Evolutionary conservation across 1,139 yeast genomes (phyloP), one percentile per base, ranked within the genome.

Genomic region (Taphrina betulina): DNA sequence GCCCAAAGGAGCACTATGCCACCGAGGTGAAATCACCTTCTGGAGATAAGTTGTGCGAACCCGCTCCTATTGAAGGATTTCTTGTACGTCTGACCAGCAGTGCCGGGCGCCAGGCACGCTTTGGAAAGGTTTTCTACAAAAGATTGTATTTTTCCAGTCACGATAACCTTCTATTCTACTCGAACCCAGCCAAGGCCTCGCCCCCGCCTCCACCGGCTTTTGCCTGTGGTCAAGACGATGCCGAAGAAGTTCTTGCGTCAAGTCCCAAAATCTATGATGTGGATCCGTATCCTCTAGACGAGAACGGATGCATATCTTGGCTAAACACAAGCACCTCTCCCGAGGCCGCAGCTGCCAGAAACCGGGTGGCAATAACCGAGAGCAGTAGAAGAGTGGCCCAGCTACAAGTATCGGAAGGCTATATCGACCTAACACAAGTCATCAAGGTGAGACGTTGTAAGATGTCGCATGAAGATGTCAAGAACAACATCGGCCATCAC

Each of bases 21-120:
- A 69, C 73, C 38, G 53, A 54, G 0, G 62, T 62, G 53, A 22
- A 8, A 12, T 14, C n/a, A 10, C 40, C 24, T 8, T 23, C 31
- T 17, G 54, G 34, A 5, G 37, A 23, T n/a, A 28, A 4, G 43
- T 45, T 66, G 57, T 60, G 64, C 1, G 92, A 85, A 63, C 95
- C 95, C 0, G 60, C 69, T 0, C 82, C 94, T 0, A 68, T 86
- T 5, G 95, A 87, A 69, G 96, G 96, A 0, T 87, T 85, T 66
- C 68, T 88, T 12, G 73, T 79, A 1, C 75, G 85, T 51, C 67
- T 85, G 38, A 75, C 85, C 0, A 75, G 79, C 45, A 74, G 78
- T 62, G 64, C 69, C 3, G 90, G 89, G 0, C 65, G 70, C 38
- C 69, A 72, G 53, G 60, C 69, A 29, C 53, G 67, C 60, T 61